Conservation (phyloP, 2,329 filamentous ascomycete genomes). For the Paramyrothecium roridum region DNA sequence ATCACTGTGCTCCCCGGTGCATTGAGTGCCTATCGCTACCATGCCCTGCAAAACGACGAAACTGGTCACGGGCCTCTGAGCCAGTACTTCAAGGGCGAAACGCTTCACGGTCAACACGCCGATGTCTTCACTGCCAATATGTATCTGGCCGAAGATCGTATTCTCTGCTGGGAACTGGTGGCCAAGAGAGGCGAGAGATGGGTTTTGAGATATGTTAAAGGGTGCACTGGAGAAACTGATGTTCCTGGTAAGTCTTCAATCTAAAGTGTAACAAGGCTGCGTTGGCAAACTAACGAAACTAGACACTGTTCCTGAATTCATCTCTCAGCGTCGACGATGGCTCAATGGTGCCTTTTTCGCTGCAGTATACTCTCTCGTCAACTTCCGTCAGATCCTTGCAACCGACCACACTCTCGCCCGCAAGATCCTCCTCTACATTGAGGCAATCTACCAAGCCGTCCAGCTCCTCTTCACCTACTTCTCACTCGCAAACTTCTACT, state of each 20-base stretch:
- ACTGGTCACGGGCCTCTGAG: conserved; percentile 92
- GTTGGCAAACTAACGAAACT: conserved; percentile 19
- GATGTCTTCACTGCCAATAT: conserved; percentile 98
- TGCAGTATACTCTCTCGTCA: conserved; percentile 93
- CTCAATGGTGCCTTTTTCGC: conserved; percentile 99
- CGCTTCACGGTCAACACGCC: conserved; percentile 89
- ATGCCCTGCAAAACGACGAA: conserved; percentile 93
- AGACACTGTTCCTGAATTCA: conserved; percentile 94
- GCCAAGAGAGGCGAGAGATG: conserved; percentile 92
- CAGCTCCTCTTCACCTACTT: conserved; percentile 96
- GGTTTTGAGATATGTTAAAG: conserved; percentile 98
- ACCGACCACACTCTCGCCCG: conserved; percentile 89
- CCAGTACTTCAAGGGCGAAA: conserved; percentile 99
- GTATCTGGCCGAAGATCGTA: conserved; percentile 88
- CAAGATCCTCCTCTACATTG: conserved; percentile 88
- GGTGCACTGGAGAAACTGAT: conserved; percentile 94
- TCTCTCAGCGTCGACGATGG: conserved; percentile 94
- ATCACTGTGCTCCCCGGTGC: conserved; percentile 96
- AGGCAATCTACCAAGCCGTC: conserved; percentile 93
- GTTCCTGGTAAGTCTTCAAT: conserved; percentile 71
- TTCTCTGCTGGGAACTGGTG: conserved; percentile 91
- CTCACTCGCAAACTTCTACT: conserved; percentile 97
- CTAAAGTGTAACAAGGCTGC: neutral
- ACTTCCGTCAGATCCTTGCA: conserved; percentile 87
- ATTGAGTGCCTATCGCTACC: conserved; percentile 91